Conservation (phyloP, 2,329 filamentous ascomycete species). For the Fusarium secorum region DNA sequence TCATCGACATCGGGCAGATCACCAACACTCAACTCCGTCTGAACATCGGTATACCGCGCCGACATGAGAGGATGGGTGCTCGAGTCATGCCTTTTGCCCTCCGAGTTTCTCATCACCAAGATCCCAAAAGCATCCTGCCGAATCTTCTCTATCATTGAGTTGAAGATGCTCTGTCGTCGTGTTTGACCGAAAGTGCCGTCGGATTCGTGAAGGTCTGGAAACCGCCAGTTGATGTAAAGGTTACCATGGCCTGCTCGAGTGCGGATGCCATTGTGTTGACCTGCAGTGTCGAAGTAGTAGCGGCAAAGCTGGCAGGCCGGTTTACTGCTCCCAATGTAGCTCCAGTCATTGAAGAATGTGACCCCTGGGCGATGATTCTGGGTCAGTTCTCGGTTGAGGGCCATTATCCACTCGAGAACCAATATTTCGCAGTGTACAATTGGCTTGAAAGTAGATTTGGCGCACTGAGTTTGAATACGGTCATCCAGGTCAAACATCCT, state of each 20-base stretch:
- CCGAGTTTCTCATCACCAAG: conserved; percentile 39
- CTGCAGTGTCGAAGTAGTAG: conserved; percentile 46
- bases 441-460: conserved; percentile 30
- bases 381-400: not conserved
- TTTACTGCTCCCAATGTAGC: conserved; percentile 54
- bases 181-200: not conserved
- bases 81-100: conserved; percentile 45
- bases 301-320: conserved; percentile 51
- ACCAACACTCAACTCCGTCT: conserved; percentile 9
- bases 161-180: conserved; percentile 35
- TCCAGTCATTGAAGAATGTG: conserved; percentile 44
- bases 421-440: conserved; percentile 50
- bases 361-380: not conserved
- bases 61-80: conserved; percentile 37
- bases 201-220: conserved; percentile 44
- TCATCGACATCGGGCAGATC: conserved; percentile 24
- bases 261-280: conserved; percentile 30
- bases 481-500: conserved; percentile 33
- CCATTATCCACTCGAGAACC: conserved; percentile 40
- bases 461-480: conserved; percentile 29
- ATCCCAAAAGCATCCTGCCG: conserved; percentile 42
- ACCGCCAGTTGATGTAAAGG: conserved; percentile 50
- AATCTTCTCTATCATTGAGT: conserved; percentile 40
- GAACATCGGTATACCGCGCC: conserved; percentile 9
- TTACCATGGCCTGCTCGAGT: conserved; percentile 48